Base-by-base conservation (phyloP, 306 rosid genomes). In the Astragalus membranaceus region DNA sequence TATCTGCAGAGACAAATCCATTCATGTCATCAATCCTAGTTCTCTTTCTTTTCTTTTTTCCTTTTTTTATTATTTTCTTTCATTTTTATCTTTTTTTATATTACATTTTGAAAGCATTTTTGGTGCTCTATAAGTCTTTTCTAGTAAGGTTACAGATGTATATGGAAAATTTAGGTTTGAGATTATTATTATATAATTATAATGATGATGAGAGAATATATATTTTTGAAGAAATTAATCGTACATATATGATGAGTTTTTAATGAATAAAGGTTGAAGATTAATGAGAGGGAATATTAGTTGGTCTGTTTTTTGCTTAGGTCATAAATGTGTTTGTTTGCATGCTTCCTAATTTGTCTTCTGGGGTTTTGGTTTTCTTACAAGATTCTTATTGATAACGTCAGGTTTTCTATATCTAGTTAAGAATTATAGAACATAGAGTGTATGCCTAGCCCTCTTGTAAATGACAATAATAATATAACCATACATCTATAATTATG, bases 161-260 rank as follows among this genome's bases (percentile, higher is more conserved):
- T 58, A 85, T 85, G 82, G 82, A 76, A 79, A 50, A 17, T 68
- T 80, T 84, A 73, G 78, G 82, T 50, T 68, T 75, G 82, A 70
- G 70, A 75, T 78, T 47, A 79, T 63, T 20, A 44, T 15, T 1
- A 60, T 36, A 15, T 15, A 15, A n/a, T n/a, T 81, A 75, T 83
- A 20, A 20, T 79, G 69, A 57, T 71, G 65, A 49, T 59, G 51
- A 78, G 81, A 57, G 14, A 77, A 55, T 75, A 71, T 75, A 23
- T 66, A 15, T 50, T 64, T 73, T 84, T 80, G 58, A 44, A 61
- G 79, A 70, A 43, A 57, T 46, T 3, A 17, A 26, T 67, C 3
- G 42, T 65, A 60, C 44, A 57, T 58, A 56, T 67, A 67, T 82
- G 53, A 77, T 39, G 68, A 65, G 37, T 63, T 69, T 68, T 26